Conservation (phyloP, 2,329 filamentous ascomycete species). For the Arthrobotrys sinensis region DNA sequence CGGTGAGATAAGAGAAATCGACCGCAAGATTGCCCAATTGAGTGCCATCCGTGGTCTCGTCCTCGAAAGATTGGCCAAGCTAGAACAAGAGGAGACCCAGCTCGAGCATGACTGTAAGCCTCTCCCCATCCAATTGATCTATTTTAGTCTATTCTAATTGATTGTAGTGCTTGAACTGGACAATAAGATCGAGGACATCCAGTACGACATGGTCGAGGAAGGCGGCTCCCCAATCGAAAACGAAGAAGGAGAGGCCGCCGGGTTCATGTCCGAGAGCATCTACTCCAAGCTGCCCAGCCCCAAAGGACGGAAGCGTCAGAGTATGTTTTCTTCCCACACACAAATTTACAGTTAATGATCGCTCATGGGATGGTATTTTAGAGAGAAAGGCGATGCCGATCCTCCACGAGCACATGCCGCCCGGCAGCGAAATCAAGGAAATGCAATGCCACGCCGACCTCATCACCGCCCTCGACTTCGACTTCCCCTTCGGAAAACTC, state of each 20-base stretch:
- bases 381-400: conserved; percentile 88
- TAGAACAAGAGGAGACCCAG: conserved; percentile 92
- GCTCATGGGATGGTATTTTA: conserved; percentile 12
- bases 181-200: conserved; percentile 76
- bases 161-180: conserved; percentile 73
- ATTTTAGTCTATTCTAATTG: conserved; percentile 22
- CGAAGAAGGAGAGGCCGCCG: conserved; percentile 71
- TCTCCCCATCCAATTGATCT: conserved; percentile 4
- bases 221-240: conserved; percentile 68
- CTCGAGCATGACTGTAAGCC: conserved; percentile 87
- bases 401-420: conserved; percentile 93
- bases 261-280: conserved; percentile 98
- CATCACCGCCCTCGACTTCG: conserved; percentile 93
- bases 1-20: conserved; percentile 94
- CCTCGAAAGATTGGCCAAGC: conserved; percentile 83
- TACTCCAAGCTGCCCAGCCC: conserved; percentile 87
- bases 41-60: conserved; percentile 94
- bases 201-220: conserved; percentile 71
- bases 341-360: background rate
- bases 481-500: conserved; percentile 96
- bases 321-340: conserved; percentile 64
- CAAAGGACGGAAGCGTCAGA: conserved; percentile 70
- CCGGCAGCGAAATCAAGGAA: conserved; percentile 89
- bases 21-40: conserved; percentile 95
- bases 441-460: conserved; percentile 89